Evolutionary conservation across 495 filamentous ascomycete genomes (phyloP), one percentile per base, ranked within the genome.

Genomic region (Daldinia decipiens): DNA sequence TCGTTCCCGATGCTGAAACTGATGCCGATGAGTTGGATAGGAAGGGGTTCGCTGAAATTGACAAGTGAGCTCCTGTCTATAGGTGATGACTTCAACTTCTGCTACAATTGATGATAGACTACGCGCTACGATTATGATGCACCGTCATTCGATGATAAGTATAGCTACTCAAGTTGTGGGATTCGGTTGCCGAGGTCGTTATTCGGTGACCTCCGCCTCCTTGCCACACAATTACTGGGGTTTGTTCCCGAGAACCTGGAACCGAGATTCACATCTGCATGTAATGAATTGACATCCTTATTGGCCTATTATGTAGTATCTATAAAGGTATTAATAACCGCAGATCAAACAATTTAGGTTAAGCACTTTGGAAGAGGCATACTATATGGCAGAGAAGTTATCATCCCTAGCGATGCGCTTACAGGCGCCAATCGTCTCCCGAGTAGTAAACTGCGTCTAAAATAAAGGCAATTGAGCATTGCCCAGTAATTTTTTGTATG

Each of bases 41-140:
- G 43, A 84, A 85, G 47, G 89, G 90, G 0, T 89, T 92, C 77
- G 90, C 87, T 1, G 81, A 87, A 76, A 87, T 76, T 24, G 67
- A 70, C 13, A 51, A 55, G 45, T 71, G 67, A 70, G 38, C 7
- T 45, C 11, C 54, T 26, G 7, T 15, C 3, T 39, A 19, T 38
- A 57, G 26, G 32, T 57, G 31, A 21, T 57, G 4, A 26, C 54
- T 8, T 26, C 3, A 38, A 26, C 9, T 38, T 38, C 53, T 4
- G 32, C 36, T 21, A 5, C 17, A 50, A 4, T n/a, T 6, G 43
- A 21, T 24, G 9, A 21, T 24, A 47, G 17, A 21, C 9, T 24
- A 24, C 19, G 17, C 19, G 17, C 39, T 40, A 6, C 13, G 6
- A 17, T 40, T 40, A 1, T 21, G 17, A 21, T 47, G 19, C 9